Evolutionary conservation across 257 asterid genomes (phyloP).

Genomic region (Ligustrum vulgare): DNA sequence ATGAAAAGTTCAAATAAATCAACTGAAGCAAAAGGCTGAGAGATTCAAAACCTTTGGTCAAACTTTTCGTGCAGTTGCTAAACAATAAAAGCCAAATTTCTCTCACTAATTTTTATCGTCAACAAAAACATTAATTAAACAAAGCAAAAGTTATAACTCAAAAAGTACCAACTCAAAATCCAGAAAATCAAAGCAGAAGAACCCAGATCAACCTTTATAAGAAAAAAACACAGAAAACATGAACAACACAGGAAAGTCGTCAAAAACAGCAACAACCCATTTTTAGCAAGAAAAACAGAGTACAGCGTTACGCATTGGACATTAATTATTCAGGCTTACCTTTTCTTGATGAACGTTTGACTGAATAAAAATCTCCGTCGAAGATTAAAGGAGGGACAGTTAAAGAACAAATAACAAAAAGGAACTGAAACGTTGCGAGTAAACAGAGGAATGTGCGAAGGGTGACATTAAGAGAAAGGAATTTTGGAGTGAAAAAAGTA

Average conservation of each 20-base stretch:
- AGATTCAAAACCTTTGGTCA: conserved; percentile 29
- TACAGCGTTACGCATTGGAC: conserved; percentile 13
- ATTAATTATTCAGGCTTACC: conserved; percentile 21
- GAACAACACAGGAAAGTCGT: neutral
- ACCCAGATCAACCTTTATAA: conserved; percentile 29
- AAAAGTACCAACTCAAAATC: conserved; percentile 14
- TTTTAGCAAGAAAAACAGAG: conserved; percentile 1
- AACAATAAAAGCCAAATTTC: conserved; percentile 1
- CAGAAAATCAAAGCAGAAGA: conserved; percentile 11
- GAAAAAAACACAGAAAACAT: neutral
- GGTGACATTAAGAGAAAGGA: conserved; percentile 23
- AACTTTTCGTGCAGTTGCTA: conserved; percentile 10
- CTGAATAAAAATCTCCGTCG: neutral
- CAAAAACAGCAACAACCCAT: neutral
- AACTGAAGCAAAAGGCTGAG: conserved; percentile 10
- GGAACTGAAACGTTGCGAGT: neutral
- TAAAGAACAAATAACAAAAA: neutral
- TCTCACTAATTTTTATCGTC: neutral
- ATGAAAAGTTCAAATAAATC: conserved; percentile 17
- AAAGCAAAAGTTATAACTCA: neutral
- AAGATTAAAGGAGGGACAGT: conserved; percentile 32
- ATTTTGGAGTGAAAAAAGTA: conserved; percentile 14
- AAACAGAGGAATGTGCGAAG: conserved; percentile 13
- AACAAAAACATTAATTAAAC: neutral
- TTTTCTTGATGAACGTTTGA: neutral